A percentile compares a stretch with the other conserved stretches of the same genome.
Evolutionary conservation across 208 protist genomes (phyloP).

Genomic region (Lotmaria passim): DNA sequence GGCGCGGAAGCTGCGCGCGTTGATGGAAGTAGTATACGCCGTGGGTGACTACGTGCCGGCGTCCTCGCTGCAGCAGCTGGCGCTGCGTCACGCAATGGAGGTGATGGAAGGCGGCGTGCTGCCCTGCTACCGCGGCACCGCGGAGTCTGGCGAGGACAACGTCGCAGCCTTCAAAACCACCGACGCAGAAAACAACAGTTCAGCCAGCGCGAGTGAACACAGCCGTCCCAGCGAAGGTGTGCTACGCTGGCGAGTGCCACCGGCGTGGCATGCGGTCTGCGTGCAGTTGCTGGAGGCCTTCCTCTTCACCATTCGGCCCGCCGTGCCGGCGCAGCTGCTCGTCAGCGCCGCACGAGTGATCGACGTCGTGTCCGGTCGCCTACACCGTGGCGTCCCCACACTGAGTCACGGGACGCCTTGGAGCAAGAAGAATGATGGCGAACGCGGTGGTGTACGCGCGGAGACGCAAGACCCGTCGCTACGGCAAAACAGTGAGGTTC

Average conservation of each 20-base stretch:
- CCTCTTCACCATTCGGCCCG: conserved; percentile 27
- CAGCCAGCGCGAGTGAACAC: background rate
- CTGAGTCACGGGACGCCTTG: background rate
- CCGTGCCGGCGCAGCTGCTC: conserved; percentile 34
- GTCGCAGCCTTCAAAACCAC: conserved; percentile 13
- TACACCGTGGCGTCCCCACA: conserved; percentile 40
- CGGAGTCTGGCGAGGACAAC: conserved; percentile 21
- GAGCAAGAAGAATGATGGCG: background rate
- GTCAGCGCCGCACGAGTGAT: conserved; percentile 23
- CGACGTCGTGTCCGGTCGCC: conserved; percentile 20
- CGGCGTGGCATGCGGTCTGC: conserved; percentile 36
- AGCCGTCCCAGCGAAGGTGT: background rate
- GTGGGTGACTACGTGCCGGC: conserved; percentile 44
- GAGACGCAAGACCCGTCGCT: too few relatives aligned
- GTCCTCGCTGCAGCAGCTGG: conserved; percentile 49
- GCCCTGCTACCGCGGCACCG: conserved; percentile 27
- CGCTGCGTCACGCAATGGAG: conserved; percentile 59
- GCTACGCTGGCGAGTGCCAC: conserved; percentile 39
- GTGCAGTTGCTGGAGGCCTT: conserved; percentile 39
- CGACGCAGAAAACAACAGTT: background rate
- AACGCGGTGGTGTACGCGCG: too few relatives aligned
- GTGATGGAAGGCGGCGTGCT: conserved; percentile 61
- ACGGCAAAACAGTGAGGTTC: background rate
- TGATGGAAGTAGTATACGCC: conserved; percentile 52
- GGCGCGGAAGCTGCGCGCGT: conserved; percentile 45